Percentiles rank a stretch among this genome's conserved stretches.
These are phyloP conservation scores for Leishmania mexicana DNA, from an alignment of 208 protist species.

Conservation along the genomic window DNA sequence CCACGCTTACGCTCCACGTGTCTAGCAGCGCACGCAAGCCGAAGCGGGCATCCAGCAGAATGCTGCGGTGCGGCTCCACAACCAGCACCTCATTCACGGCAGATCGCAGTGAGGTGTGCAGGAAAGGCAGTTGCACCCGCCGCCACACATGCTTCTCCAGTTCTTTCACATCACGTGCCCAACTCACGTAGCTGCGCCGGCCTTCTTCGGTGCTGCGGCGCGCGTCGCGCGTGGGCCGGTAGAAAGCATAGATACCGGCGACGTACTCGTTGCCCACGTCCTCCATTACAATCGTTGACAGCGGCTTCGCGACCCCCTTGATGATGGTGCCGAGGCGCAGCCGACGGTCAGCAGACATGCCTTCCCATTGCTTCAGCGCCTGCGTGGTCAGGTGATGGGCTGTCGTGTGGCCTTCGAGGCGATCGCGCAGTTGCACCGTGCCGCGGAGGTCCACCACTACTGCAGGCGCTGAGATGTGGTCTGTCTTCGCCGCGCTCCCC, in stretches of 20 bases:
- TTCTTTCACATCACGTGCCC: constrained; percentile 39
- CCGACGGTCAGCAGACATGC: constrained; percentile 19
- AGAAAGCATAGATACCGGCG: constrained; percentile 39
- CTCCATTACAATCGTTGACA: constrained; percentile 40
- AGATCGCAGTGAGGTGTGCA: constrained; percentile 38
- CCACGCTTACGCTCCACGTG: constrained; percentile 35
- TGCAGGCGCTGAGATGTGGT: not conserved
- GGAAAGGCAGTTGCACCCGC: constrained; percentile 36
- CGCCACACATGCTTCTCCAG: constrained; percentile 47
- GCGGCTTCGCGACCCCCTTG: constrained; percentile 40
- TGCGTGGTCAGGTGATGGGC: constrained; percentile 40
- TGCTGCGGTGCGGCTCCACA: constrained; percentile 47
- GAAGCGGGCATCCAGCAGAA: constrained; percentile 57
- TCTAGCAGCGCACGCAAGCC: constrained; percentile 68
- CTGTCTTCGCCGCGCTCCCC: not conserved
- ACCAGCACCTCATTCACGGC: constrained; percentile 50
- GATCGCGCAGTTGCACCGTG: constrained; percentile 47
- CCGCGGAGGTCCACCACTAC: constrained; percentile 45
- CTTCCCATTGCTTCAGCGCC: constrained; percentile 35
- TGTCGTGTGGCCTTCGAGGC: constrained; percentile 43
- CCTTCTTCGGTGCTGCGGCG: constrained; percentile 35
- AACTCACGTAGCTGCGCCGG: constrained; percentile 50
- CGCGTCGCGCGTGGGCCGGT: constrained; percentile 35
- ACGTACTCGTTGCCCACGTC: constrained; percentile 54
- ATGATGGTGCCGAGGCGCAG: constrained; percentile 40